Evolutionary conservation across 805 yeast genomes (phyloP), one percentile per base, ranked within the genome.

Genomic region (Kluyveromyces nonfermentans): DNA sequence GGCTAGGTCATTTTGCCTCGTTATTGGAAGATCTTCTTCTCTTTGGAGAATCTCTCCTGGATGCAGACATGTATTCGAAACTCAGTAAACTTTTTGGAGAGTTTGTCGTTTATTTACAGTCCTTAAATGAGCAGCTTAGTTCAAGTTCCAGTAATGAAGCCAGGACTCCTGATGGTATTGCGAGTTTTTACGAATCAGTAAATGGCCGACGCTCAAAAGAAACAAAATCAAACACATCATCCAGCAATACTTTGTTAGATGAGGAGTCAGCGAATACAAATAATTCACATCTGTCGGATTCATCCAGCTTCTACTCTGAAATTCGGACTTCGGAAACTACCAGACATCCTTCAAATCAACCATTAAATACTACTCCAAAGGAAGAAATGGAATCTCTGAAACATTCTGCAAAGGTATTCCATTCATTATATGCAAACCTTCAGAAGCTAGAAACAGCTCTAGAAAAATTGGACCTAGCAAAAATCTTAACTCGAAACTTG

Each of bases 1-100:
- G 71, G 43, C 35, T 65, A 10, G 31, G 50, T 1, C 60, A 59
- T 37, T 57, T 61, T 59, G 22, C 49, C 4, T 44, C 33, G 1
- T 16, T 43, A 15, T 35, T 62, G 9, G 45, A 48, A 14, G 31
- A 31, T 20, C 12, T 42, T 7, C 20, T 17, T 10, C 16, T 36
- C 8, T 21, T 16, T 5, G 41, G 45, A 16, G 28, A 33, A 8
- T 31, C 37, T n/a, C 17, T 36, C 7, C n/a, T 42, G 17, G 8
- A 33, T 9, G 15, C 15, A 18, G 19, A 9, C 20, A 10, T 8
- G 4, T 35, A 33, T 17, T 16, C 22, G 5, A 19, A 41, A 19
- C 6, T 41, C 20, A 31, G 28, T 7, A n/a, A 33, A 6, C 15
- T 28, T n/a, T 28, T 33, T 28, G 31, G 18, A 4, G 34, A 38